Evolutionary conservation across 257 asterid species (phyloP).

Genomic region (Phtheirospermum japonicum): DNA sequence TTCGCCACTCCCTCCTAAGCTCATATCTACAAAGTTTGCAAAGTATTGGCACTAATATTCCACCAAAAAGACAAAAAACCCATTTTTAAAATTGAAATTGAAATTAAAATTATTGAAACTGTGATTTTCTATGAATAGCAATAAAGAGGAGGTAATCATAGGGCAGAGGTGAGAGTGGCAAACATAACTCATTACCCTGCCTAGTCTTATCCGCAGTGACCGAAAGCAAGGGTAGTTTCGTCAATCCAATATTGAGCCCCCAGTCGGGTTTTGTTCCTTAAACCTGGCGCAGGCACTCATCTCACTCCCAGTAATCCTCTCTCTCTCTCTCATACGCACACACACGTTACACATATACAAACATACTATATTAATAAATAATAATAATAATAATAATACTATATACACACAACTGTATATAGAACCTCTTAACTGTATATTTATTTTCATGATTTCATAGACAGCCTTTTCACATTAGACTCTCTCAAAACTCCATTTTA

Average conservation of each 20-base stretch:
- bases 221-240: neutral
- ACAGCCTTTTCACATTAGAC: conserved; percentile 28
- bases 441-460: neutral
- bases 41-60: too few relatives aligned
- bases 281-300: neutral
- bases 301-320: neutral
- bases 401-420: neutral
- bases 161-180: too few relatives aligned
- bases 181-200: neutral
- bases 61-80: too few relatives aligned
- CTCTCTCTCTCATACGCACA: conserved; percentile 16
- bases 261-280: neutral
- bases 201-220: neutral
- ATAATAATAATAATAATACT: too few relatives aligned
- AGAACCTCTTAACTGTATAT: neutral
- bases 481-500: conserved; percentile 22
- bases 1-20: too few relatives aligned
- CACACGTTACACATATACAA: neutral
- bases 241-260: neutral
- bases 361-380: neutral
- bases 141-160: too few relatives aligned
- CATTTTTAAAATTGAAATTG: too few relatives aligned
- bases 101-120: too few relatives aligned
- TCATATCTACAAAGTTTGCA: too few relatives aligned
- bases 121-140: too few relatives aligned